Evolutionary conservation across 2,329 filamentous ascomycete genomes (phyloP).

Genomic region (Sclerotinia subarctica): DNA sequence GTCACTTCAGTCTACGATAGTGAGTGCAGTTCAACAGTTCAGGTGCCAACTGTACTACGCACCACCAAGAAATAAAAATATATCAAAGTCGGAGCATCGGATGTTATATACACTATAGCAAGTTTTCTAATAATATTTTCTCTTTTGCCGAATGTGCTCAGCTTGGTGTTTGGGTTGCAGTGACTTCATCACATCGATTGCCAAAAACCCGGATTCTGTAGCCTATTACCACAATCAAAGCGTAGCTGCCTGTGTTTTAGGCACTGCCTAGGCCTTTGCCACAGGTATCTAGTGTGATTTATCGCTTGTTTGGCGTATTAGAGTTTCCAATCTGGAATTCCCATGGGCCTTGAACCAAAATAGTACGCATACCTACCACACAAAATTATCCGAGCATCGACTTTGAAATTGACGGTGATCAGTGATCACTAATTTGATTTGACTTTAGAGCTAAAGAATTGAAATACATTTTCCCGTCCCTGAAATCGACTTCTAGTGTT

Average conservation of each 20-base stretch:
- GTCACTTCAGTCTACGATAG: not conserved
- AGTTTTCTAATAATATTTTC: not conserved
- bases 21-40: not conserved
- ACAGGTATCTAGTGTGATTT: constrained; percentile 1
- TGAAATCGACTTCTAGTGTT: not conserved
- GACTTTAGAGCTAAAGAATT: constrained; percentile 8
- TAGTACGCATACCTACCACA: not conserved
- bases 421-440: not conserved
- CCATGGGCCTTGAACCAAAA: not conserved
- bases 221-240: not conserved
- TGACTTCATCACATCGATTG: not conserved
- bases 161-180: not conserved
- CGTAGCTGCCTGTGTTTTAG: not conserved
- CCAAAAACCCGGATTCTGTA: not conserved
- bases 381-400: constrained; percentile 4
- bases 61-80: too few species aligned
- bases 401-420: not conserved
- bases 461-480: not conserved
- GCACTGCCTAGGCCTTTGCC: not conserved
- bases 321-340: not conserved
- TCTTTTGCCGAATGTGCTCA: not conserved
- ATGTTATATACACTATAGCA: not conserved
- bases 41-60: not conserved
- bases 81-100: too few species aligned
- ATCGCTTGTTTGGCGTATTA: not conserved